A percentile compares a stretch with the other conserved stretches of the same genome.
phyloP scores from a whole-genome alignment of 2,329 filamentous ascomycete species.

The Amesomyces nigricolor region DNA sequence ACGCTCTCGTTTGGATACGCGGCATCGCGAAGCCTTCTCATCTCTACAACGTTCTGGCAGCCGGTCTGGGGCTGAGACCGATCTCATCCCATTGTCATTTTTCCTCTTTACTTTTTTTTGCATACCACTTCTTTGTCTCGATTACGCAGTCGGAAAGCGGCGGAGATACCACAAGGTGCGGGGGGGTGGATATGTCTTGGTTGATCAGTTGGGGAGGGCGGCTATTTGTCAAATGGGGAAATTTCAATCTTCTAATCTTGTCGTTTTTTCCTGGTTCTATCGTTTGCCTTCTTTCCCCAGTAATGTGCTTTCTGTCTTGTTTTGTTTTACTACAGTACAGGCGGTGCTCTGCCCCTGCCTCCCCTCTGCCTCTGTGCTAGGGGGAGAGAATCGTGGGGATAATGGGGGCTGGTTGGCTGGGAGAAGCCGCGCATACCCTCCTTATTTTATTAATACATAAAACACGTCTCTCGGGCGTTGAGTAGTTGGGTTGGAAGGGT shows the following conservation, averaged over 20 bases:
- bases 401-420: too few relatives aligned
- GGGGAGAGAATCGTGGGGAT: too few relatives aligned
- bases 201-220: background rate
- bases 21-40: background rate
- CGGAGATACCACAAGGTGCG: slow-evolving; percentile 22
- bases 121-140: slow-evolving; percentile 7
- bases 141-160: slow-evolving; percentile 5
- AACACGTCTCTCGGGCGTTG: background rate
- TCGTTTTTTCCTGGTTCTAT: background rate
- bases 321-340: background rate
- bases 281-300: background rate
- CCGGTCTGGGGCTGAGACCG: background rate
- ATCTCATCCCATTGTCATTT: background rate
- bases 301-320: slow-evolving; percentile 1
- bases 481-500: too few relatives aligned
- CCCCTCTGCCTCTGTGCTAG: too few relatives aligned
- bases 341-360: too few relatives aligned
- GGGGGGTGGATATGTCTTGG: background rate
- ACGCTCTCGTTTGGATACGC: background rate
- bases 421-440: background rate
- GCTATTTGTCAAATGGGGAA: background rate
- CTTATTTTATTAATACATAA: slow-evolving; percentile 8
- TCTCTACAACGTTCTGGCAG: background rate
- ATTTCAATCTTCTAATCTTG: background rate
- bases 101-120: slow-evolving; percentile 6